A percentile compares a stretch with the other conserved stretches of the same genome.
Conservation (phyloP, 441 rosid species). For the Gossypium gossypioides region DNA sequence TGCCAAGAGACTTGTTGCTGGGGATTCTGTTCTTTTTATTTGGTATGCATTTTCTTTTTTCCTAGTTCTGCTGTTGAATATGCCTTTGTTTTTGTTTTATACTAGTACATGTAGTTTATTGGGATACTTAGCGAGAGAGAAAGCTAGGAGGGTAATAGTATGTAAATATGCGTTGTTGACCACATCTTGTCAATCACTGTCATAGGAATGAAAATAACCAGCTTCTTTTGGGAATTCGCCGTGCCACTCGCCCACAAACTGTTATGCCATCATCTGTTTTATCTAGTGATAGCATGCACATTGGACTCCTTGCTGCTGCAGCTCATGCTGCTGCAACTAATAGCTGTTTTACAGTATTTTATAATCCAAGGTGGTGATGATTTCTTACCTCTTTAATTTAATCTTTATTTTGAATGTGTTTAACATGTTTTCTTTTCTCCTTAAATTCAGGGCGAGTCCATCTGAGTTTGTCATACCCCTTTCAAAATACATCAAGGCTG, state of each 20-base stretch:
- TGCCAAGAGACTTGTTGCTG: conserved; percentile 67
- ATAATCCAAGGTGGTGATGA: conserved; percentile 54
- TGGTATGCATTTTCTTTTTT: conserved; percentile 28
- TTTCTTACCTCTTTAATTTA: not conserved
- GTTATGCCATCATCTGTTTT: conserved; percentile 70
- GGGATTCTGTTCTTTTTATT: conserved; percentile 70
- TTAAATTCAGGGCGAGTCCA: conserved; percentile 27
- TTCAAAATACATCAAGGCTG: conserved; percentile 31
- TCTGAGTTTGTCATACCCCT: conserved; percentile 38
- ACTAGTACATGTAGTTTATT: conserved; percentile 1
- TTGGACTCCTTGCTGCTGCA: conserved; percentile 84
- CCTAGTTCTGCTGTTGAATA: not conserved
- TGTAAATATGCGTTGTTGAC: conserved; percentile 1
- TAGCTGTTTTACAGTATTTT: conserved; percentile 69
- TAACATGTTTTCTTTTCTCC: not conserved
- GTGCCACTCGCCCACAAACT: conserved; percentile 61
- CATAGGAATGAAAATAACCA: conserved; percentile 68
- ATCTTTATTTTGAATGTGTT: not conserved
- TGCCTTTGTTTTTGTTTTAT: not conserved
- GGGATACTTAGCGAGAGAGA: not conserved
- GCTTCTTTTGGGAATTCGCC: conserved; percentile 67
- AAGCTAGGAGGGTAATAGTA: not conserved
- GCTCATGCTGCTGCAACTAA: conserved; percentile 77
- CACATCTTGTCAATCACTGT: conserved; percentile 5
- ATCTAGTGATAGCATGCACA: conserved; percentile 80